phyloP scores from a whole-genome alignment of 2,329 filamentous ascomycete species.

The Hymenoscyphus infarciens region DNA sequence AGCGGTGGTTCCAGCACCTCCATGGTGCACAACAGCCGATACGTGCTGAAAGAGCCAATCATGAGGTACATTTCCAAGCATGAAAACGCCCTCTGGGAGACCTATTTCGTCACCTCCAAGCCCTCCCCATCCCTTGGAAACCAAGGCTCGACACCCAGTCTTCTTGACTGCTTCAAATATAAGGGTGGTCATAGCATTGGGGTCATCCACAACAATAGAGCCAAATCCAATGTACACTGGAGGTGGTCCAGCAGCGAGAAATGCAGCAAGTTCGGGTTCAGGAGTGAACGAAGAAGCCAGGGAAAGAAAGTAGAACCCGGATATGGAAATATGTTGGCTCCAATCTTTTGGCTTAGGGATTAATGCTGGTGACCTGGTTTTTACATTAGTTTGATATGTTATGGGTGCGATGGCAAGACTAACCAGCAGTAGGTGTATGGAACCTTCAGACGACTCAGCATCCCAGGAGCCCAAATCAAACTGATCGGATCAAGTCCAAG shows the following conservation, averaged over 20 bases:
- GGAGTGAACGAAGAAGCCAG: slow-evolving; percentile 64
- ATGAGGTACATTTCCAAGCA: slow-evolving; percentile 81
- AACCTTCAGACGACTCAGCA: slow-evolving; percentile 70
- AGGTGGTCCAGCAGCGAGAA: slow-evolving; percentile 64
- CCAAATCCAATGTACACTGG: slow-evolving; percentile 83
- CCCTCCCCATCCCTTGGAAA: slow-evolving; percentile 87
- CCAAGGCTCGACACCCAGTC: slow-evolving; percentile 70
- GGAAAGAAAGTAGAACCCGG: slow-evolving; percentile 74
- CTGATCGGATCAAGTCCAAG: slow-evolving; percentile 75
- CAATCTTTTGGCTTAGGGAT: slow-evolving; percentile 79
- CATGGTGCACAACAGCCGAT: slow-evolving; percentile 80
- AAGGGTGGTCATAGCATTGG: slow-evolving; percentile 63
- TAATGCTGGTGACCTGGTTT: slow-evolving; percentile 61
- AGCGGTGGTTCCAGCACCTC: slow-evolving; percentile 82
- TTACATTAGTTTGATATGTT: neutral
- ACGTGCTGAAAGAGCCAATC: slow-evolving; percentile 86
- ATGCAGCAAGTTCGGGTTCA: slow-evolving; percentile 59
- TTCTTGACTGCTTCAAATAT: slow-evolving; percentile 68
- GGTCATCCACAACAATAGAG: slow-evolving; percentile 77
- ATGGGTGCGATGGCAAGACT: slow-evolving; percentile 7
- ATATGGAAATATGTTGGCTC: slow-evolving; percentile 66
- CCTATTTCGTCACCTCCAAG: slow-evolving; percentile 68
- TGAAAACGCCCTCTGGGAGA: slow-evolving; percentile 73
- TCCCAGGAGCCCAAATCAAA: slow-evolving; percentile 76
- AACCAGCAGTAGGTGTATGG: slow-evolving; percentile 89